phyloP scores from a whole-genome alignment of 192 early-diverging fungal genomes.

The Dimargaris verticillata region DNA sequence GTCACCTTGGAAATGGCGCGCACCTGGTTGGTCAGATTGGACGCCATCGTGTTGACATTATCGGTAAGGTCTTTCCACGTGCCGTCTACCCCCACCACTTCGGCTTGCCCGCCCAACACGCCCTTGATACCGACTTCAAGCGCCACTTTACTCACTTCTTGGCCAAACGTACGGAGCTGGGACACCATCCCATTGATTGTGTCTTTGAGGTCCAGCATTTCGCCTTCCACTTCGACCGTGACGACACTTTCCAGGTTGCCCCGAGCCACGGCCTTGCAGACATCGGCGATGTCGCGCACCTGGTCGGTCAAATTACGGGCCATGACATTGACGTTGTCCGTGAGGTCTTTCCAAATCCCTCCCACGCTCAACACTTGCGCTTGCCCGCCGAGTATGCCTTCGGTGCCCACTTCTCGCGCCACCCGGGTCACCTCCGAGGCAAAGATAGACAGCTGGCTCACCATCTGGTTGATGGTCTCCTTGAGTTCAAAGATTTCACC shows the following conservation, averaged over 20 bases:
- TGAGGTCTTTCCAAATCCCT: conserved; percentile 7
- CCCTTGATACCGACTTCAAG: conserved; percentile 7
- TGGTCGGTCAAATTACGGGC: conserved; percentile 7
- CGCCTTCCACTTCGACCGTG: conserved; percentile 4
- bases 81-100: conserved; percentile 3
- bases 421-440: conserved; percentile 36
- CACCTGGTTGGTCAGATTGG: conserved; percentile 7
- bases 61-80: conserved; percentile 10
- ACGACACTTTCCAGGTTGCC: conserved; percentile 9
- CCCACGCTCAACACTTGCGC: neutral
- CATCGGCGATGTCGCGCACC: conserved; percentile 5
- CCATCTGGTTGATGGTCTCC: conserved; percentile 25
- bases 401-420: conserved; percentile 32
- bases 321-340: conserved; percentile 10
- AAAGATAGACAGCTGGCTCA: conserved; percentile 30
- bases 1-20: conserved; percentile 5
- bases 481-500: conserved; percentile 33
- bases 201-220: conserved; percentile 8
- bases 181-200: conserved; percentile 10
- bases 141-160: conserved; percentile 4
- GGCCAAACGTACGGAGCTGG: conserved; percentile 7
- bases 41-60: conserved; percentile 9
- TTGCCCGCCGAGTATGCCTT: conserved; percentile 40
- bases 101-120: neutral
- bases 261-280: conserved; percentile 5